These are phyloP conservation scores for Bruguiera gymnorhiza DNA, from an alignment of 345 rosid species.

Conservation along the genomic window DNA sequence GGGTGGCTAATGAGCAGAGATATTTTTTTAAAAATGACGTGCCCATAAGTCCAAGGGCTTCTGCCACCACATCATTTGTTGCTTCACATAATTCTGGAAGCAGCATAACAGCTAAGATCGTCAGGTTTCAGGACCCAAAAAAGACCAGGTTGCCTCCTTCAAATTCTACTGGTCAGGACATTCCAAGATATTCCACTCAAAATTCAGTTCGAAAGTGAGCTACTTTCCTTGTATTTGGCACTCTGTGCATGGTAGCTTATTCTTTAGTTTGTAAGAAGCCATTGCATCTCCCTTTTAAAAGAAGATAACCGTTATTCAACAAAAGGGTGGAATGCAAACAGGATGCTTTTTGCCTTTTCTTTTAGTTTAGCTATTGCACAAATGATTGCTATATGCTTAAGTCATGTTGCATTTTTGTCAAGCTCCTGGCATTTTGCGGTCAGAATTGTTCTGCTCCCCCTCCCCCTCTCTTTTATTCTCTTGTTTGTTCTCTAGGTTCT, in stretches of 20 bases:
- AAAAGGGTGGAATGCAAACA: background rate
- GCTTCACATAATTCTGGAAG: constrained; percentile 56
- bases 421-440: background rate
- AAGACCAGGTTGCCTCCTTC: constrained; percentile 49
- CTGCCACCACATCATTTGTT: constrained; percentile 47
- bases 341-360: background rate
- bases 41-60: constrained; percentile 34
- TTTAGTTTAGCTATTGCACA: background rate
- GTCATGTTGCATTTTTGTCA: background rate
- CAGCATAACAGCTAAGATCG: constrained; percentile 50
- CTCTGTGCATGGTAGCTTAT: background rate
- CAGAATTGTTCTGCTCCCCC: background rate
- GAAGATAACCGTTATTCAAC: background rate
- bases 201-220: constrained; percentile 30
- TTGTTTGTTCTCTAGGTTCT: background rate
- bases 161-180: constrained; percentile 30
- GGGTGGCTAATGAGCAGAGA: constrained; percentile 41
- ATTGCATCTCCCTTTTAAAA: background rate
- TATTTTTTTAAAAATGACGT: constrained; percentile 35
- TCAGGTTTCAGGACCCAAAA: constrained; percentile 53
- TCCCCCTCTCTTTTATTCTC: background rate
- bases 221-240: background rate
- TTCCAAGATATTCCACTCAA: constrained; percentile 31
- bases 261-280: background rate
- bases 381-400: background rate